Percentiles rank a stretch among this genome's conserved stretches.
These are phyloP conservation scores for Phaeophleospora eucalypticola DNA, from an alignment of 2,329 filamentous ascomycete species.

Conservation along the genomic window DNA sequence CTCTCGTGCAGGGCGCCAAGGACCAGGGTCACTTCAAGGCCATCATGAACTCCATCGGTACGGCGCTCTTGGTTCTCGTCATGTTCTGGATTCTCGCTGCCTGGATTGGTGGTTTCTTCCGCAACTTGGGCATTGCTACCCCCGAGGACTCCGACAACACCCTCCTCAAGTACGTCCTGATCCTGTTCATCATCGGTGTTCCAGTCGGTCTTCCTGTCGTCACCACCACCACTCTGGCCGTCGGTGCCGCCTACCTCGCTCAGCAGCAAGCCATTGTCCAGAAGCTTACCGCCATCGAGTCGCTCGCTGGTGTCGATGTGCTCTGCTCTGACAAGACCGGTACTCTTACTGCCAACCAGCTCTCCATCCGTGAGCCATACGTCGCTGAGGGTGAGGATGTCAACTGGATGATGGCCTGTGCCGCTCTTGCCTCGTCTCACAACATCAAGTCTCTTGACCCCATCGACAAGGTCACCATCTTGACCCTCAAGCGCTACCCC, in stretches of 20 bases:
- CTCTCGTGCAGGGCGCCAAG: constrained; percentile 69
- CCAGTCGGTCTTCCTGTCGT: constrained; percentile 76
- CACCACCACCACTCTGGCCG: constrained; percentile 71
- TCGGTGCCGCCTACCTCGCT: constrained; percentile 72
- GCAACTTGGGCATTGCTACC: constrained; percentile 60
- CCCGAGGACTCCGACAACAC: constrained; percentile 57
- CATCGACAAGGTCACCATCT: constrained; percentile 74
- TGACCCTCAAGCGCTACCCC: constrained; percentile 71
- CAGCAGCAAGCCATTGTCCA: constrained; percentile 76
- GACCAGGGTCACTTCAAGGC: constrained; percentile 77
- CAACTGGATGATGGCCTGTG: constrained; percentile 82
- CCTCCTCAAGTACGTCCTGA: constrained; percentile 64
- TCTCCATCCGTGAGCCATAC: constrained; percentile 72
- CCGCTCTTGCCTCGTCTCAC: constrained; percentile 71
- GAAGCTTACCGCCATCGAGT: constrained; percentile 75
- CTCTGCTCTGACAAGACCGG: constrained; percentile 80
- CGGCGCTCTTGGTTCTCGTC: constrained; percentile 67
- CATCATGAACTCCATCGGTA: constrained; percentile 79
- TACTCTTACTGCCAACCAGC: constrained; percentile 70
- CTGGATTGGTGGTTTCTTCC: constrained; percentile 78
- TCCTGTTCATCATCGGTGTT: constrained; percentile 72
- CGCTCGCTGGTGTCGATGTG: constrained; percentile 70
- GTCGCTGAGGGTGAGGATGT: constrained; percentile 72
- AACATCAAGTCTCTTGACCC: constrained; percentile 75
- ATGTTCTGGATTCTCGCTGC: constrained; percentile 71